Evolutionary conservation across 2,329 filamentous ascomycete species (phyloP), one percentile per base, ranked within the genome.

Genomic region (Ilyonectria mors-panacis): DNA sequence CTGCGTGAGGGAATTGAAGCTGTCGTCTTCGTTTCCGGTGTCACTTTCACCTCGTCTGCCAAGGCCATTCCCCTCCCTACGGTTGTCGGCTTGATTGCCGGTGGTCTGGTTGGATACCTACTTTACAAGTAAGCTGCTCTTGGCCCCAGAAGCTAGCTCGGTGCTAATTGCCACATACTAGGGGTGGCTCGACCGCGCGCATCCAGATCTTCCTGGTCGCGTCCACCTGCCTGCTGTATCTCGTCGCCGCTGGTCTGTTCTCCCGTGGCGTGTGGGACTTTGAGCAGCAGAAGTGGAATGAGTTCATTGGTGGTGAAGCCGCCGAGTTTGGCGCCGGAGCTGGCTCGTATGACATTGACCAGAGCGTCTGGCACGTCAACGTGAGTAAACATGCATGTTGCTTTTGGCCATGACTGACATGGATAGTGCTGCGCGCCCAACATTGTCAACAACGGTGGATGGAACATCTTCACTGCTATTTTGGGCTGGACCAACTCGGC

Each of bases 401-500:
- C n/a, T 2, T 42, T 8, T 8, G 39, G 15, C 4, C 8, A n/a
- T 42, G 8, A n/a, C 39, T 42, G 15, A 42, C 39, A n/a, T n/a
- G 8, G 15, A 23, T 62, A 92, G 90, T 97, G 93, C 84, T 96
- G 93, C 79, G 94, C 88, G 73, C 91, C 94, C 0, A 83, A 89
- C 62, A 80, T 91, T 39, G 89, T 92, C 67, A 91, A 92, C 47
- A 91, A 91, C 51, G 90, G 91, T 47, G 93, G 93, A 50, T 97
- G 94, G 94, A 93, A 93, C 57, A 90, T 97, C 73, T 95, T 97
- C 86, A 95, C 97, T 75, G 90, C 93, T 65, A 86, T 97, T 59
- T 85, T 97, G 9, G 94, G 94, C 65, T 97, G 94, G 94, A 88
- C 90, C 68, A 97, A 97, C 83, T 94, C 92, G 13, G 94, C 93